Evolutionary conservation across 2,329 filamentous ascomycete species (phyloP).

Genomic region (Colletotrichum shisoi): DNA sequence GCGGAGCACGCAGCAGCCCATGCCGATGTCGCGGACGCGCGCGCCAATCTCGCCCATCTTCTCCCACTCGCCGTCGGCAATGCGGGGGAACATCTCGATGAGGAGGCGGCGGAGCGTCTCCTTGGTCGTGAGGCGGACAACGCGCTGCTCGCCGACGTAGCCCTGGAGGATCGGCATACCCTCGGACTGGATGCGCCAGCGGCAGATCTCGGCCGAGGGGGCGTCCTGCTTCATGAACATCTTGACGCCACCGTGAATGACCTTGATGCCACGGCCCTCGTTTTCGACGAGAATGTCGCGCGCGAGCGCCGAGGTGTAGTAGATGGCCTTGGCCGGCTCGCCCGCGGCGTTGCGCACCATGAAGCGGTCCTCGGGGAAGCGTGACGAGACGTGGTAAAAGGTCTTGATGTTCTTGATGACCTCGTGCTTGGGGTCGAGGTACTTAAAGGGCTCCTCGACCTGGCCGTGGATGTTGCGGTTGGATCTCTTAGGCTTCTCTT

Average conservation of each 20-base stretch:
- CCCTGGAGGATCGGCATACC: constrained; percentile 90
- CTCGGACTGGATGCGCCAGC: constrained; percentile 95
- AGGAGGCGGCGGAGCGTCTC: constrained; percentile 83
- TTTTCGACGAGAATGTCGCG: constrained; percentile 87
- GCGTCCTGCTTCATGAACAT: constrained; percentile 99
- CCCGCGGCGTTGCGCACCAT: constrained; percentile 94
- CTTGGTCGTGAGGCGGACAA: constrained; percentile 77
- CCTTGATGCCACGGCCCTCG: constrained; percentile 89
- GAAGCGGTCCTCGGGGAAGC: constrained; percentile 90
- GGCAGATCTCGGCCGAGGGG: constrained; percentile 83
- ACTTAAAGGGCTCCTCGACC: constrained; percentile 94
- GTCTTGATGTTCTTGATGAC: constrained; percentile 79
- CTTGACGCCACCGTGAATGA: constrained; percentile 95
- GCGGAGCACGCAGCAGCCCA: constrained; percentile 91
- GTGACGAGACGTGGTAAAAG: constrained; percentile 84
- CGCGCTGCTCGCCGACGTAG: constrained; percentile 81
- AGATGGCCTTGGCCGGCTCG: constrained; percentile 90
- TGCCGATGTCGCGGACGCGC: constrained; percentile 77
- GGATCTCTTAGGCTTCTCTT: constrained; percentile 46
- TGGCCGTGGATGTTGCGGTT: constrained; percentile 59
- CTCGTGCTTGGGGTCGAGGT: constrained; percentile 74
- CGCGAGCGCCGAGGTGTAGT: constrained; percentile 88
- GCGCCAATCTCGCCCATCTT: constrained; percentile 87
- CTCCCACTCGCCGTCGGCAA: constrained; percentile 76
- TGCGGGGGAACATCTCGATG: constrained; percentile 95